These are phyloP conservation scores for Paecilomyces formosus DNA, from an alignment of 2,329 filamentous ascomycete species.

Conservation along the genomic window DNA sequence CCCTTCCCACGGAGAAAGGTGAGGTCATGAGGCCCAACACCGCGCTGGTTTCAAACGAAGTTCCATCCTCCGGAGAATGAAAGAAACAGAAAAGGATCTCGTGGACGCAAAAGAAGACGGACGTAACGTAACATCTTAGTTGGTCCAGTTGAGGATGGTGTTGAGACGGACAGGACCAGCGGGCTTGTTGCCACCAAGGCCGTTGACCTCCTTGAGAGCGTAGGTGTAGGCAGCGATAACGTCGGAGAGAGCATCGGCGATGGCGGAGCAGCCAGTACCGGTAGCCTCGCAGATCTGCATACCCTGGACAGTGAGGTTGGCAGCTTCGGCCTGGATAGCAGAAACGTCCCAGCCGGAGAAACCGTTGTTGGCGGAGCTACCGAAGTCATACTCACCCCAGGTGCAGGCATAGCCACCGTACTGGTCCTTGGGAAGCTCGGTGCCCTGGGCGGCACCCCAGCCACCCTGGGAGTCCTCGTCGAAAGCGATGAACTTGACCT, in stretches of 20 bases:
- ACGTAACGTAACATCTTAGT: neutral
- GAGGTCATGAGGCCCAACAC: neutral
- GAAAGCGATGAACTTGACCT: conserved; percentile 30
- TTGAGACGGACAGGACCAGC: conserved; percentile 24
- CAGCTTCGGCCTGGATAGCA: conserved; percentile 25
- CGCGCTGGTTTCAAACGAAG: neutral
- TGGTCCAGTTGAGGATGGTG: conserved; percentile 22
- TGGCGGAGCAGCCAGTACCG: conserved; percentile 22
- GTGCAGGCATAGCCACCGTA: conserved; percentile 28
- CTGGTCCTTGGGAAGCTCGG: conserved; percentile 17
- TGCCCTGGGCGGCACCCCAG: conserved; percentile 23
- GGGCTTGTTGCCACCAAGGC: conserved; percentile 20
- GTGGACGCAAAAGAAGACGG: neutral
- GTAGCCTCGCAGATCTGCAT: conserved; percentile 28
- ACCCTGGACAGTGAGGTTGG: conserved; percentile 21
- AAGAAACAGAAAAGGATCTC: neutral
- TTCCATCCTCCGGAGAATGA: neutral
- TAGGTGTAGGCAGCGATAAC: conserved; percentile 27
- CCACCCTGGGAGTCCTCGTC: conserved; percentile 30
- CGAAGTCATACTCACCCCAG: conserved; percentile 36
- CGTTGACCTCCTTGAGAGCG: conserved; percentile 16
- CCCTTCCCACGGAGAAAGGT: neutral
- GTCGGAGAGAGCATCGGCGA: conserved; percentile 13
- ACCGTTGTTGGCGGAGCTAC: conserved; percentile 20
- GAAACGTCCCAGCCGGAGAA: conserved; percentile 36